Evolutionary conservation across 2,329 filamentous ascomycete genomes (phyloP).

Genomic region (Cladosporium halotolerans): DNA sequence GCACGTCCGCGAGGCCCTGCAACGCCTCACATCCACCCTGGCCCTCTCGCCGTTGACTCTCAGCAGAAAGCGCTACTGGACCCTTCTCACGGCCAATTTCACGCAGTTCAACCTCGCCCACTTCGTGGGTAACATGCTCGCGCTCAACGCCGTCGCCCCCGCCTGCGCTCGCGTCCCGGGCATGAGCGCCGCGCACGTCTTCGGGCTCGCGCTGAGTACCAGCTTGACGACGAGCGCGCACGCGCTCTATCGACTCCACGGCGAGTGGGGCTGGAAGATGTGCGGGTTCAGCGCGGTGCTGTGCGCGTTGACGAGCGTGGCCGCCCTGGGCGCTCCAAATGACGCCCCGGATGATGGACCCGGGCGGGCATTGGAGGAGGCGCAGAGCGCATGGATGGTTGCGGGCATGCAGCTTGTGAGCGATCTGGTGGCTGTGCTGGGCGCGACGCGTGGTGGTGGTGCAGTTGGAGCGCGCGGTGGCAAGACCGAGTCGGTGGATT

Average conservation of each 20-base stretch:
- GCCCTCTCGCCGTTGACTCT: constrained; percentile 26
- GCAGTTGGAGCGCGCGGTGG: neutral
- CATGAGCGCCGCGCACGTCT: constrained; percentile 11
- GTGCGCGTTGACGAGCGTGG: constrained; percentile 7
- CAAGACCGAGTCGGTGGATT: neutral
- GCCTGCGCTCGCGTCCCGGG: constrained; percentile 10
- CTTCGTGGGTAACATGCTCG: constrained; percentile 9
- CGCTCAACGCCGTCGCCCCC: neutral
- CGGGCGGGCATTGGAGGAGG: neutral
- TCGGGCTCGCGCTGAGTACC: constrained; percentile 9
- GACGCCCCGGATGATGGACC: neutral
- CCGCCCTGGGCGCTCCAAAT: neutral
- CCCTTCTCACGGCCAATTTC: constrained; percentile 13
- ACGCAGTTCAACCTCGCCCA: constrained; percentile 9
- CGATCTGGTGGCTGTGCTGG: neutral
- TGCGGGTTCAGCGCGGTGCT: constrained; percentile 5
- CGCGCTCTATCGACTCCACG: neutral
- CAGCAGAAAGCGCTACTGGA: constrained; percentile 7
- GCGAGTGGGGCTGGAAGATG: neutral
- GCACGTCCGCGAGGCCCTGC: neutral
- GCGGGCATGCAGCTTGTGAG: neutral
- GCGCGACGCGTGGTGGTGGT: neutral
- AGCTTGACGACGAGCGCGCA: constrained; percentile 3
- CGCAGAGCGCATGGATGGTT: neutral
- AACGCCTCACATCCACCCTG: neutral